Percentiles rank a stretch among this genome's conserved stretches.
phyloP scores from a whole-genome alignment of 345 rosid species.

The Excoecaria cochinchinensis region DNA sequence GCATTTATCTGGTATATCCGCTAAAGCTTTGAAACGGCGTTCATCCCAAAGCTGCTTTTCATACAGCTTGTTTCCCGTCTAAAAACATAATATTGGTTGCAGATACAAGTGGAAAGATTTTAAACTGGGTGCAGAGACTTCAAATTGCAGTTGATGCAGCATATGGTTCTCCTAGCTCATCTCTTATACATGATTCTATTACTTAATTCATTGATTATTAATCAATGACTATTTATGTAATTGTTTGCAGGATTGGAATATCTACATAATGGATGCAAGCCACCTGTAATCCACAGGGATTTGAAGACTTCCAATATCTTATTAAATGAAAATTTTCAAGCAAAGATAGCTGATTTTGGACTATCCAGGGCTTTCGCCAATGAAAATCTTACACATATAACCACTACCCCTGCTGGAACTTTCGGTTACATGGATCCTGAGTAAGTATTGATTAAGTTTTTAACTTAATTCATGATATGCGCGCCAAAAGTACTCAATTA shows the following conservation, averaged over 20 bases:
- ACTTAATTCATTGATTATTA: background rate
- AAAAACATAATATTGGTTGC: background rate
- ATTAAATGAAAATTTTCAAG: background rate
- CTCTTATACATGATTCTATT: background rate
- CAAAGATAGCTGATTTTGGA: constrained; percentile 18
- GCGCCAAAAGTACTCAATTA: too few relatives aligned
- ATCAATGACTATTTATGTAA: background rate
- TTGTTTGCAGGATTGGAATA: constrained; percentile 13
- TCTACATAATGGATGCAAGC: constrained; percentile 13
- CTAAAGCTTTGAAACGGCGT: too few relatives aligned
- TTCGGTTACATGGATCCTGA: background rate
- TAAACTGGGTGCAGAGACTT: constrained; percentile 7
- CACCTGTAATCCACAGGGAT: constrained; percentile 19
- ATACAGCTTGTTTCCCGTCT: background rate
- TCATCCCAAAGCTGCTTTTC: background rate
- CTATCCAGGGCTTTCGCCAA: background rate
- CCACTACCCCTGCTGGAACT: background rate
- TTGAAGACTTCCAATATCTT: constrained; percentile 17
- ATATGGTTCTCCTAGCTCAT: background rate
- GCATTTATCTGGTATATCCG: background rate
- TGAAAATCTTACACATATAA: background rate
- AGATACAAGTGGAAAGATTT: background rate
- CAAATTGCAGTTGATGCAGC: constrained; percentile 11
- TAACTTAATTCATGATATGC: background rate
- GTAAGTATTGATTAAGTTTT: background rate